Evolutionary conservation across 345 rosid genomes (phyloP).

Genomic region (Geranium rotundifolium): DNA sequence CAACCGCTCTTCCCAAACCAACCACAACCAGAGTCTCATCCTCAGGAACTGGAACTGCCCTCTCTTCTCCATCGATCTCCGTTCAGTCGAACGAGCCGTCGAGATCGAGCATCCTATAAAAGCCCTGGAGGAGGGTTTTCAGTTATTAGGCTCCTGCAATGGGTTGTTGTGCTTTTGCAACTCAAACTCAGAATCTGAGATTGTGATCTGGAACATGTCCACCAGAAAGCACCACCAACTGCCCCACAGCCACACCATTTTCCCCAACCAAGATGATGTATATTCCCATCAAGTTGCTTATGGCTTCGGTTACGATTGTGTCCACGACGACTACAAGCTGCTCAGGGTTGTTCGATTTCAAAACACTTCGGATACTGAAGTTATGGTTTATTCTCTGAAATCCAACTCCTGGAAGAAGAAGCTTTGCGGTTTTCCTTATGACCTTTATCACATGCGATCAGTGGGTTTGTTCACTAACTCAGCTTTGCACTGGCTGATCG

Average conservation of each 20-base stretch:
- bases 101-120: conserved; percentile 13
- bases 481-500: conserved; percentile 14
- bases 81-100: neutral
- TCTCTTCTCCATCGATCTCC: neutral
- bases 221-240: conserved; percentile 1
- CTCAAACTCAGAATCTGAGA: conserved; percentile 6
- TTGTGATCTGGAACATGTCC: conserved; percentile 15
- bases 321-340: neutral
- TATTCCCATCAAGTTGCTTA: neutral
- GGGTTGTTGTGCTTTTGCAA: conserved; percentile 16
- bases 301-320: neutral
- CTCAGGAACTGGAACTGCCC: too few species aligned
- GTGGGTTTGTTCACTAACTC: neutral
- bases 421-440: neutral
- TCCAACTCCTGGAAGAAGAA: conserved; percentile 1
- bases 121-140: conserved; percentile 1
- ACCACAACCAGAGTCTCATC: neutral
- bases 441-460: neutral
- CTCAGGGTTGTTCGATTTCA: neutral
- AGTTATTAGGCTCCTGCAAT: conserved; percentile 12
- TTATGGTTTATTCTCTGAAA: neutral
- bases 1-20: neutral
- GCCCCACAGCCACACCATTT: neutral
- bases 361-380: neutral
- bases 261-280: neutral